Base-by-base conservation (phyloP, 352 stramenopile species). In the Pythium brachiatum region DNA sequence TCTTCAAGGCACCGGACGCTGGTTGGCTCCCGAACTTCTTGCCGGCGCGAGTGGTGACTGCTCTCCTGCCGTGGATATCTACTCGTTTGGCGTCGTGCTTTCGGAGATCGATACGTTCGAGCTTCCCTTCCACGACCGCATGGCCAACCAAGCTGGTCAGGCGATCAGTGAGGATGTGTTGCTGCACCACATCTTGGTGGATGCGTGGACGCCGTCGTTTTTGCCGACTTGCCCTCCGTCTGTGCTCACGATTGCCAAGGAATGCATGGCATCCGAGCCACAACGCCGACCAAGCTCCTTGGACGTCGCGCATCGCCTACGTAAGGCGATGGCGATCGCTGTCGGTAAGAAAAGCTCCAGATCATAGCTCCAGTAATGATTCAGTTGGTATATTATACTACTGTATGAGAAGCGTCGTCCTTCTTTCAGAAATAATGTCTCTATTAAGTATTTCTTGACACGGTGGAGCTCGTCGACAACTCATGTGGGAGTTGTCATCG, bases 11-110 rank as follows among this genome's bases (percentile, higher is more conserved):
- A 93, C 83, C 5, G 81, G 75, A 39, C 80, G 80, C 21, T 89
- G 81, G 81, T 70, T 79, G 27, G 78, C 81, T 7, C 79, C 81
- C 0, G 81, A 91, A 50, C 61, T 88, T 23, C 70, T 97, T 21
- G 39, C 70, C 1, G 86, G 88, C 9, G 39, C 39, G 6, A 54
- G 41, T 13, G 31, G 7, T 31, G 75, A 91, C 23, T 81, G 79
- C 60, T 69, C 80, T 18, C 69, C 77, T 11, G 73, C 79, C 9
- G 71, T 83, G 0, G 78, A 88, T 55, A 72, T 90, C 15, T 90
- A 79, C 57, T 85, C 80, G 13, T 75, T 88, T 34, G 80, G 80
- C 13, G 76, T 86, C 12, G 77, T 88, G 31, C 53, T 87, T 20
- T 79, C 75, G 5, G 78, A 87, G 64, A 67, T 87, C 21, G 78